Percentiles rank a stretch among this genome's conserved stretches.
Conservation (phyloP, 2,329 filamentous ascomycete genomes). For the Fusarium albosuccineum region DNA sequence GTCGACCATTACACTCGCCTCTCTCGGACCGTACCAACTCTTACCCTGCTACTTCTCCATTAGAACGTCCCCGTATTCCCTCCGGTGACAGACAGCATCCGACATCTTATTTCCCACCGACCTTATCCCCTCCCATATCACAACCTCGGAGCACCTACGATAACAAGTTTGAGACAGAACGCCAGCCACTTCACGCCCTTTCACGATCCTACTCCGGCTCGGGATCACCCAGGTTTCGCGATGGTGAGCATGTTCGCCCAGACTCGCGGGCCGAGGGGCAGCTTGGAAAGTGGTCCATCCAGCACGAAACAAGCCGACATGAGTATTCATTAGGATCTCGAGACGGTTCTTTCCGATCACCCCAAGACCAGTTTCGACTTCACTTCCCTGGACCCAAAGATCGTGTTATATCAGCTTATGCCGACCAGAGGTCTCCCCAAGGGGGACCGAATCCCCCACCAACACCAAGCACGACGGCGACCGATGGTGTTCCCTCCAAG, state of each 20-base stretch:
- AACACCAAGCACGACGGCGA: slow-evolving; percentile 48
- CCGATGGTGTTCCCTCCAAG: slow-evolving; percentile 64
- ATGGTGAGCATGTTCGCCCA: slow-evolving; percentile 53
- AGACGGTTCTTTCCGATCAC: slow-evolving; percentile 52
- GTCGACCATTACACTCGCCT: slow-evolving; percentile 61
- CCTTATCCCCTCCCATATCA: slow-evolving; percentile 52
- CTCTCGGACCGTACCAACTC: slow-evolving; percentile 60
- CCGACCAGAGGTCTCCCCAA: slow-evolving; percentile 45
- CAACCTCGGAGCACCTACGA: slow-evolving; percentile 64
- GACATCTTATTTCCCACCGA: slow-evolving; percentile 63
- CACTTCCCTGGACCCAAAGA: slow-evolving; percentile 56
- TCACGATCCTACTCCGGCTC: slow-evolving; percentile 57
- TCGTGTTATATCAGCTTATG: slow-evolving; percentile 40
- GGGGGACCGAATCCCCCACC: slow-evolving; percentile 45
- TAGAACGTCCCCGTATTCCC: slow-evolving; percentile 61
- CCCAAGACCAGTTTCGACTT: slow-evolving; percentile 52
- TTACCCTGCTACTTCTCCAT: slow-evolving; percentile 59
- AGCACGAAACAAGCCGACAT: slow-evolving; percentile 56
- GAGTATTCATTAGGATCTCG: slow-evolving; percentile 63
- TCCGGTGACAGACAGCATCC: slow-evolving; percentile 56
- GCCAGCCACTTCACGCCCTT: slow-evolving; percentile 48
- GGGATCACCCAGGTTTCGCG: slow-evolving; percentile 60
- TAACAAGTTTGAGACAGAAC: slow-evolving; percentile 58
- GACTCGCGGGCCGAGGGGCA: slow-evolving; percentile 55
- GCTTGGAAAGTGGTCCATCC: slow-evolving; percentile 53